Evolutionary conservation across 2,329 filamentous ascomycete genomes (phyloP), one percentile per base, ranked within the genome.

Genomic region (Paecilomyces niveus): DNA sequence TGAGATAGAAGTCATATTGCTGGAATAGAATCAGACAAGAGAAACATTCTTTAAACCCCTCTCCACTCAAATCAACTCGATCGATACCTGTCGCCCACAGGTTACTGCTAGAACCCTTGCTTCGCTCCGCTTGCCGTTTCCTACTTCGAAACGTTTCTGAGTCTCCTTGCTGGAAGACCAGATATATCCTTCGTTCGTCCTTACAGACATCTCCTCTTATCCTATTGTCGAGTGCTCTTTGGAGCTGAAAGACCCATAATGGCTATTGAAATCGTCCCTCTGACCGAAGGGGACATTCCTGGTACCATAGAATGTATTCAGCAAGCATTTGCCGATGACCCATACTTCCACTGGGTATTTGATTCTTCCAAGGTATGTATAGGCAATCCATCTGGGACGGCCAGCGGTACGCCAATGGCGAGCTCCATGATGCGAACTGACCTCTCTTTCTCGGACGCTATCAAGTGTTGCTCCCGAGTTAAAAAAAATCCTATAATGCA

Each of bases 321-420:
- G 66, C 77, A 82, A 64, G 85, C 85, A 0, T 89, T 89, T 67
- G 81, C 79, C 5, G 79, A 85, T 10, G 87, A 89, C 65, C 87
- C 87, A 0, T 89, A 88, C 66, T 85, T 85, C 64, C 74, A 76
- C 21, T 89, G 86, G 86, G 80, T 86, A 7, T 89, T 84, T 60
- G 83, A 87, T 65, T 77, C 79, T 51, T 72, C 76, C 31, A 83
- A 83, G 69, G 84, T 83, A 72, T 62, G 75, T 72, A 55, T 22
- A 35, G 58, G 35, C 54, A 29, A 21, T 53, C 26, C 31, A 33
- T 29, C n/a, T 54, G 45, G 35, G 45, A 49, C 57, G 1, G 21
- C 56, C 31, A 35, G 26, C 21, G 26, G 55, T 24, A 39, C 45
- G 4, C 3, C 35, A 39, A n/a, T 39, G 35, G 35, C 35, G 13